Base-by-base conservation (phyloP, 192 early-diverging fungal species). In the Geranomyces variabilis region DNA sequence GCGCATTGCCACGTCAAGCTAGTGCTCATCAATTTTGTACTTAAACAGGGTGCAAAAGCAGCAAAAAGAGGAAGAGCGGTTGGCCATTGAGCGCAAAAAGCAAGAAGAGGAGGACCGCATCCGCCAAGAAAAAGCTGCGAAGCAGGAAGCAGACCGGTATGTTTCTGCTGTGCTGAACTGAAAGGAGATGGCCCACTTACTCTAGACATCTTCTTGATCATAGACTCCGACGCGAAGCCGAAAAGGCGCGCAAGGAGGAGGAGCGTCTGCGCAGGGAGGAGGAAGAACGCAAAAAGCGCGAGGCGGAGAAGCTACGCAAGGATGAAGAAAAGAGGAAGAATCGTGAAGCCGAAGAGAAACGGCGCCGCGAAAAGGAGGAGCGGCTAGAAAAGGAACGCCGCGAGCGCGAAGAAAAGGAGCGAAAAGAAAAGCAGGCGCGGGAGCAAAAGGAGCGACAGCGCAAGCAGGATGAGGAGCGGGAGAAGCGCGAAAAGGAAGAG, bases 51-150 rank as follows among this genome's bases (percentile, higher is more conserved):
- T 82, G 43, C 61, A 82, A 33, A 92, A 92, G 56, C 84, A 89
- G 64, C 89, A 91, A 80, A 89, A 83, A 77, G 87, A 90, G 66
- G 84, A 89, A 58, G 90, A 93, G 73, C 75, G 82, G 53, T 79
- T 78, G 49, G 79, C 81, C 24, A 79, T 84, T 63, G 91, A 82
- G 60, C 33, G 62, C 29, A 70, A 81, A 62, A 34, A 47, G 55
- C 69, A 61, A 29, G 75, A 59, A 48, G 80, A 83, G 48, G 78
- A 78, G 28, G 84, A 86, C 30, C 75, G 78, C 24, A 22, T 83
- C 44, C 58, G 75, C 5, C 10, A 26, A 1, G 80, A 83, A 66
- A 66, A 70, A 33, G 80, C 80, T 43, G 73, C 79, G 51, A 79
- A 79, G 65, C 65, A 48, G 30, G 75, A 76, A 45, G 77, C 69